Evolutionary conservation across 305 asterid genomes (phyloP), one percentile per base, ranked within the genome.

Genomic region (Coffea humblotiana): DNA sequence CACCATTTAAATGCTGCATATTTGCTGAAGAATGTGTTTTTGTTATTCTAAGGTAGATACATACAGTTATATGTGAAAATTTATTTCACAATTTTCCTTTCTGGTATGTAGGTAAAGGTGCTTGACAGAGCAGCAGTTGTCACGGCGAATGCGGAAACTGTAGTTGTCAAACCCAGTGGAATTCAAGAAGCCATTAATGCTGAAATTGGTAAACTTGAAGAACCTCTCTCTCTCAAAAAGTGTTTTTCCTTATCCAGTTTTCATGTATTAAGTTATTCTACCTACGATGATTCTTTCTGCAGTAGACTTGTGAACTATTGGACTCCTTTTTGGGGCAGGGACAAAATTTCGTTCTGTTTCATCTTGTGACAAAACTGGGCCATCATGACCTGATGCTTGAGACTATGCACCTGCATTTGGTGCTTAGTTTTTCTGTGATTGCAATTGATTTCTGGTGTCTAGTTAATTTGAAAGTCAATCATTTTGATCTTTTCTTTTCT

Each of bases 111-210:
- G 99, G 98, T 95, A 63, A 92, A 91, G 86, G 97, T 95, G 80
- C 88, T 79, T 15, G 97, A 95, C 82, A 89, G 97, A 85, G 85
- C 90, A 77, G 90, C 92, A 52, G 89, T 92, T 78, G 77, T 77
- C 56, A 96, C 99, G 70, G 88, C 88, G 76, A 90, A 94, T 87
- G 98, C 97, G 18, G 98, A 96, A 89, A 96, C 98, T 51, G 79
- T 79, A 45, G 96, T 86, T 83, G 91, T 91, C 84, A 88, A 76
- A 73, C 99, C 98, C 49, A 60, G 63, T 60, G 98, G 96, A 73
- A 79, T 96, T 78, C 98, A 94, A 86, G 93, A 92, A 85, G 93
- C 90, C 80, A 92, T 94, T 79, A 85, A 92, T 77, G 85, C 88
- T 54, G 96, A 91, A 91, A 90, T 85, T 51, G 97, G 98, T 93